Evolutionary conservation across 345 rosid genomes (phyloP).

Genomic region (Citrus cavaleriei): DNA sequence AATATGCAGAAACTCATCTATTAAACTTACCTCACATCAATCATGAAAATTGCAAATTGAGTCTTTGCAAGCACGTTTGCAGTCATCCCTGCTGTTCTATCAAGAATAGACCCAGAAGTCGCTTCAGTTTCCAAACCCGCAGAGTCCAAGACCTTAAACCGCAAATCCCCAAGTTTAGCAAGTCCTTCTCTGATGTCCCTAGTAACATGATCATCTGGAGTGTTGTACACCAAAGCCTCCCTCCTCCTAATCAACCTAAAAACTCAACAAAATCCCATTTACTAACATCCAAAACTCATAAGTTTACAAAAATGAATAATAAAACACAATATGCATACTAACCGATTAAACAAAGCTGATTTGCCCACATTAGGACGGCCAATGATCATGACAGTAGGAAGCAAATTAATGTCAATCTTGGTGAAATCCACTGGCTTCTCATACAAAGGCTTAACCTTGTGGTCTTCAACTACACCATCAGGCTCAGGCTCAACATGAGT

Average conservation of each 20-base stretch:
- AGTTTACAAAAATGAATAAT: neutral
- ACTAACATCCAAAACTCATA: neutral
- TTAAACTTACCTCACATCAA: conserved; percentile 66
- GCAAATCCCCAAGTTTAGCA: conserved; percentile 80
- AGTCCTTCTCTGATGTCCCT: conserved; percentile 92
- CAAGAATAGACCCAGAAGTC: conserved; percentile 78
- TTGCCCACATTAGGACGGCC: conserved; percentile 98
- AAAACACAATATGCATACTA: conserved; percentile 11
- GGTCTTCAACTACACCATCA: conserved; percentile 11
- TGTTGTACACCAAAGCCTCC: conserved; percentile 91
- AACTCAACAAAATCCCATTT: neutral
- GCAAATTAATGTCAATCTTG: conserved; percentile 47
- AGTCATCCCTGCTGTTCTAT: conserved; percentile 78
- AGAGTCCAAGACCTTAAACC: conserved; percentile 86
- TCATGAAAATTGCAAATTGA: conserved; percentile 73
- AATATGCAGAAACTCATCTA: neutral
- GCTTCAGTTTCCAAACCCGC: conserved; percentile 97
- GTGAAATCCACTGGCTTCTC: conserved; percentile 69
- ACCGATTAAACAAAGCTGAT: conserved; percentile 92
- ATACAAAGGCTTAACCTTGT: conserved; percentile 26
- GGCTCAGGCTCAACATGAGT: conserved; percentile 17
- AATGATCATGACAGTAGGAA: conserved; percentile 82
- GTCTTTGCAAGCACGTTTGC: conserved; percentile 79
- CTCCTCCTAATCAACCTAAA: conserved; percentile 80
- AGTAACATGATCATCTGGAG: conserved; percentile 92